A percentile compares a stretch with the other conserved stretches of the same genome.
Evolutionary conservation across 805 yeast species (phyloP).

Genomic region (Komagataella populi): DNA sequence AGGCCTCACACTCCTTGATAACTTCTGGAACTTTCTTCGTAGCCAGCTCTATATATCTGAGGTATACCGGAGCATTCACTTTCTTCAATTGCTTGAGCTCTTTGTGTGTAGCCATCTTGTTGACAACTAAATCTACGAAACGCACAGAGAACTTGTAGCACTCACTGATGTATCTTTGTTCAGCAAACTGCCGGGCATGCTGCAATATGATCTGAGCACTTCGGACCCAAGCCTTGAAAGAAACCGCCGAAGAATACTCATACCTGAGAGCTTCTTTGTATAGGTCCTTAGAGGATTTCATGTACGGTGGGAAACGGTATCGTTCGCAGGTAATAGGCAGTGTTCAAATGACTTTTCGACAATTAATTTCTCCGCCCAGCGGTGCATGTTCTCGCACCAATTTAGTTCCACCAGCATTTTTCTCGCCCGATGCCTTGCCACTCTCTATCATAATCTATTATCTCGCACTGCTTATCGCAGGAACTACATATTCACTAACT

Average conservation of each 20-base stretch:
- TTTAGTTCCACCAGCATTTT: neutral
- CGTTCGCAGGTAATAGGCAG: neutral
- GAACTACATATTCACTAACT: neutral
- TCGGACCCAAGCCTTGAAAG: slow-evolving; percentile 41
- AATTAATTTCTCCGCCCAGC: neutral
- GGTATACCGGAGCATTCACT: slow-evolving; percentile 11
- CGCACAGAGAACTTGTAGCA: slow-evolving; percentile 45
- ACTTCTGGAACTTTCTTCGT: slow-evolving; percentile 11
- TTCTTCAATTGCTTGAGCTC: slow-evolving; percentile 18
- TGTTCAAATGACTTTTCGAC: neutral
- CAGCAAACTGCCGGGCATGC: slow-evolving; percentile 32
- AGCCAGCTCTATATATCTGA: slow-evolving; percentile 11
- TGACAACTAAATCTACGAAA: slow-evolving; percentile 42
- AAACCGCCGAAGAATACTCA: slow-evolving; percentile 34
- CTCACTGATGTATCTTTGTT: slow-evolving; percentile 27
- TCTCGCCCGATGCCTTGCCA: neutral
- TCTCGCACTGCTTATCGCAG: neutral
- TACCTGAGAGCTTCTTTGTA: slow-evolving; percentile 36
- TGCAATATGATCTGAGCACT: slow-evolving; percentile 32
- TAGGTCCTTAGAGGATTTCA: slow-evolving; percentile 17
- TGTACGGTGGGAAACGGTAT: neutral
- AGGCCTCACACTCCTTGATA: slow-evolving; percentile 16
- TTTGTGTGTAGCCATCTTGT: slow-evolving; percentile 32
- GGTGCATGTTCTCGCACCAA: neutral
- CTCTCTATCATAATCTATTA: neutral